These are phyloP conservation scores for Combretum micranthum DNA, from an alignment of 345 rosid genomes.

Conservation along the genomic window DNA sequence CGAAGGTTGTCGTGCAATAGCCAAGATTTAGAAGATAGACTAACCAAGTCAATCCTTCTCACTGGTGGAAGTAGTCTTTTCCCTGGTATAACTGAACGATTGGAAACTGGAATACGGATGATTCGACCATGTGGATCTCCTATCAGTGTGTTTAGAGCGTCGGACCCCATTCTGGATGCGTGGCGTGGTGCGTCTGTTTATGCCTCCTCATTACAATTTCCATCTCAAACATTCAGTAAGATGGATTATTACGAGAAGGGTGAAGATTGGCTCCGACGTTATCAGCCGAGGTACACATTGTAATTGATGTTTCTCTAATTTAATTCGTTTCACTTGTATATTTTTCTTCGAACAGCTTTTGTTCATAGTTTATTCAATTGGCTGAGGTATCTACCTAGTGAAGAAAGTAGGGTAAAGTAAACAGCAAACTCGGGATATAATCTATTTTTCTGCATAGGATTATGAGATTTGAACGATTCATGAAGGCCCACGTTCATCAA, in stretches of 20 bases:
- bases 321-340: too few species aligned
- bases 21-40: slow-evolving; percentile 41
- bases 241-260: slow-evolving; percentile 80
- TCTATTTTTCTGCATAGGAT: too few species aligned
- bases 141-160: slow-evolving; percentile 56
- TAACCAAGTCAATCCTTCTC: slow-evolving; percentile 65
- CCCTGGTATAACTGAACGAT: slow-evolving; percentile 60
- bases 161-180: slow-evolving; percentile 82
- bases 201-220: slow-evolving; percentile 53
- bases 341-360: too few species aligned
- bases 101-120: slow-evolving; percentile 78
- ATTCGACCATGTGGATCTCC: slow-evolving; percentile 72
- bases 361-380: too few species aligned
- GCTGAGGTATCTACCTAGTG: too few species aligned
- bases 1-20: slow-evolving; percentile 47
- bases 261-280: slow-evolving; percentile 84
- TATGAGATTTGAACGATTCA: too few species aligned
- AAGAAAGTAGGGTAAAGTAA: too few species aligned
- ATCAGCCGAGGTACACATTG: slow-evolving; percentile 53
- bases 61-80: slow-evolving; percentile 76
- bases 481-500: too few species aligned
- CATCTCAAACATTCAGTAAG: slow-evolving; percentile 52
- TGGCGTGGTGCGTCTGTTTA: slow-evolving; percentile 92
- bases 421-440: too few species aligned
- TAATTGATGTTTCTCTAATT: slow-evolving; percentile 8